Evolutionary conservation across 1,284 basidiomycete genomes (phyloP).

Genomic region (Marasmius fiardii): DNA sequence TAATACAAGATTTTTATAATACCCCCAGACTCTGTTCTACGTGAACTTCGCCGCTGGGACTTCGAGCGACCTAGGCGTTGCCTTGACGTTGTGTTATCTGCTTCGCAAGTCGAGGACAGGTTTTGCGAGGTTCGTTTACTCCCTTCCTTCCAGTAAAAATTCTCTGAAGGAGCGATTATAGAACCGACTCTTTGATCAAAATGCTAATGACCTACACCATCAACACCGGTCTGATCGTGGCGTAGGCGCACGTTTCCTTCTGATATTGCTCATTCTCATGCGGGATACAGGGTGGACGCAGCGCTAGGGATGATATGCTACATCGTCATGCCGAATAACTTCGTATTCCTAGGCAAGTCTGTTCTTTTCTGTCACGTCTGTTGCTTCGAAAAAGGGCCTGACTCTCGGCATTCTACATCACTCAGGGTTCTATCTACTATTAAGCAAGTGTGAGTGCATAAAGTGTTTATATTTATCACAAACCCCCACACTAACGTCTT

Average conservation of each 20-base stretch:
- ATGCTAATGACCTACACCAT: constrained; percentile 42
- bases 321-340: constrained; percentile 43
- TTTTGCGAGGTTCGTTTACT: constrained; percentile 28
- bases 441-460: constrained; percentile 44
- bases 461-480: neutral
- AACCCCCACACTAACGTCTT: neutral
- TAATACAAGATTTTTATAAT: neutral
- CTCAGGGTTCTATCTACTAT: constrained; percentile 42
- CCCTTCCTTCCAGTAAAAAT: neutral
- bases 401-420: no score
- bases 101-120: constrained; percentile 40
- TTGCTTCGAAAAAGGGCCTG: constrained; percentile 2
- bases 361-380: neutral
- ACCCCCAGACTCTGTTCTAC: constrained; percentile 37
- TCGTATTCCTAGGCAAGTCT: constrained; percentile 40
- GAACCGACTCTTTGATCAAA: constrained; percentile 42
- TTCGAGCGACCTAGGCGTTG: constrained; percentile 39
- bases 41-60: constrained; percentile 38
- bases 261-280: neutral
- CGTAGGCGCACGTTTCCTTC: constrained; percentile 34
- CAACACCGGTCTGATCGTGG: constrained; percentile 48
- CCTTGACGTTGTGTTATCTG: constrained; percentile 37
- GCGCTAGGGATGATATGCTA: constrained; percentile 41
- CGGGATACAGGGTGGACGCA: constrained; percentile 38
- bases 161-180: constrained; percentile 15